phyloP scores from a whole-genome alignment of 2,329 filamentous ascomycete species.

The Phialophora tarda region DNA sequence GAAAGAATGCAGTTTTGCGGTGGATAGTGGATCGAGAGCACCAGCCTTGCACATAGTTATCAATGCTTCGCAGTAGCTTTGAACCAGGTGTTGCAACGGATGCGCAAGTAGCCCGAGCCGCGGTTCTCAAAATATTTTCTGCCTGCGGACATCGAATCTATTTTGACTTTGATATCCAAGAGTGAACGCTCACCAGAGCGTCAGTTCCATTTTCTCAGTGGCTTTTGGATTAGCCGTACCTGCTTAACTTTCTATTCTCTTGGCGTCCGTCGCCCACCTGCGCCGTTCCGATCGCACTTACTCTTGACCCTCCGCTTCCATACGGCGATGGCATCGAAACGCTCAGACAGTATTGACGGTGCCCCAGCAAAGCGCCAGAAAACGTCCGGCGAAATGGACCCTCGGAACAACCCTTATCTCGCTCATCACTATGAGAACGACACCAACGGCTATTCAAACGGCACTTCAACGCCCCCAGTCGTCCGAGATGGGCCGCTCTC shows the following conservation, averaged over 20 bases:
- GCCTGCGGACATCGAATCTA: neutral
- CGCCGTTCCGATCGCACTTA: neutral
- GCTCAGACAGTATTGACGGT: constrained; percentile 42
- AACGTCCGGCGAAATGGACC: constrained; percentile 56
- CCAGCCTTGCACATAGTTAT: neutral
- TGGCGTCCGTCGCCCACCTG: neutral
- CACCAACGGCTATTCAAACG: constrained; percentile 44
- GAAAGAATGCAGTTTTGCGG: neutral
- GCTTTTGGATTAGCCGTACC: neutral
- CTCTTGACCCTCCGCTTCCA: neutral
- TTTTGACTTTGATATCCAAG: neutral
- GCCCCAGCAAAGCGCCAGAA: constrained; percentile 62
- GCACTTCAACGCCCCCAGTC: constrained; percentile 45
- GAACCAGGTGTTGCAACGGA: neutral
- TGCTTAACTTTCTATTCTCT: neutral
- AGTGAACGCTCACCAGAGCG: neutral
- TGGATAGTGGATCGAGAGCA: neutral
- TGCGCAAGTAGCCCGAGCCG: neutral
- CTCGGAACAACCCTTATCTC: constrained; percentile 80
- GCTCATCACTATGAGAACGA: constrained; percentile 77
- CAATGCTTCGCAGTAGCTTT: neutral
- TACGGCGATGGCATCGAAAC: constrained; percentile 37
- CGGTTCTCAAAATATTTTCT: constrained; percentile 17
- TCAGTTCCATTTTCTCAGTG: neutral
- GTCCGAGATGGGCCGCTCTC: constrained; percentile 60